Evolutionary conservation across 2,329 filamentous ascomycete species (phyloP), one percentile per base, ranked within the genome.

Genomic region (Aspergillus puulaauensis): DNA sequence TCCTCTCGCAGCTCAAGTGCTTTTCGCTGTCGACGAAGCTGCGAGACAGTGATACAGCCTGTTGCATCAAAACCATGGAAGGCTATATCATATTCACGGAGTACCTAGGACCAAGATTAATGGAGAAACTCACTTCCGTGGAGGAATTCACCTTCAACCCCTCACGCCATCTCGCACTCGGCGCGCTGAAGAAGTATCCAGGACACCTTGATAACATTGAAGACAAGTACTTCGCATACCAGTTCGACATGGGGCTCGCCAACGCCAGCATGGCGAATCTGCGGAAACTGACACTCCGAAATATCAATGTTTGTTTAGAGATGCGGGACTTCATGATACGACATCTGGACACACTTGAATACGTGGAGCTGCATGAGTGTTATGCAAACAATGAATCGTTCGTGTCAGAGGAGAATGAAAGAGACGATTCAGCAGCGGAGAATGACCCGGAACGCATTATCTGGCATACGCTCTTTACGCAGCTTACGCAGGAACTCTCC

Each of bases 131-230:
- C 1, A 11, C 39, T 5, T 15, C 50, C 4, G 41, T 53, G 9
- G 33, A 49, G 17, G 35, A 47, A 7, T 49, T 57, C 19, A 19
- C 21, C 5, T 53, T 57, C 11, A 50, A 57, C 8, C 47, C 55
- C 7, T 27, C 24, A 27, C 9, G 24, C 8, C 7, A 27, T 27
- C 9, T 27, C 9, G 9, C 24, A 3, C 24, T 27, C 1, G 24
- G 24, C 0, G 24, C 24, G 6, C 6, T 27, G 24, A 27, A 27
- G 24, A 27, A 27, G 8, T 27, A 27, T 27, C 3, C 6, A 17
- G 12, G 35, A 12, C 7, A 40, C 35, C 6, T 23, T 17, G 2
- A 40, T 27, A 27, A 27, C 11, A 12, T 51, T 17, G 48, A 23
- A 15, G 48, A 39, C 6, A 9, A 11, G 14, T 12, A 35, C 35